phyloP scores from a whole-genome alignment of 78 protist species.

The Polysphondylium violaceum region DNA sequence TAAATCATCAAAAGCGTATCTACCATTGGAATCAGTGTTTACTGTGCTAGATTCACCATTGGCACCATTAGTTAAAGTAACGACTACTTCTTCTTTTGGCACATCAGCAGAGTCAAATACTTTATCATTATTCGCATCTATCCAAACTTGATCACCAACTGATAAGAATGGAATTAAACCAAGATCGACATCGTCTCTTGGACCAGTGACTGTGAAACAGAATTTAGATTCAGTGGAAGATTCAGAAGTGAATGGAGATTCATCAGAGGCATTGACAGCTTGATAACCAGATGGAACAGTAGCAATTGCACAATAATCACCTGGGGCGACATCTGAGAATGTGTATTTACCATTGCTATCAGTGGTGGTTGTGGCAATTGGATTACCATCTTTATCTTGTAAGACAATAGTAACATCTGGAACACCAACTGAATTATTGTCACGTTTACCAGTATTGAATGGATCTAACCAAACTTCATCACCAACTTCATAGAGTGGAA shows the following conservation, averaged over 20 bases:
- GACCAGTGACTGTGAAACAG: not conserved
- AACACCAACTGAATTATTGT: not conserved
- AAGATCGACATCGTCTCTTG: not conserved
- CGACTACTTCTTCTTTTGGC: not conserved
- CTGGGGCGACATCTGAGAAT: slow-evolving; percentile 19
- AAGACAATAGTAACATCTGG: not conserved
- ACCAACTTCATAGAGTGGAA: not conserved
- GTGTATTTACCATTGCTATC: not conserved
- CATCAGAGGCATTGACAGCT: not conserved
- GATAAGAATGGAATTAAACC: slow-evolving; percentile 22
- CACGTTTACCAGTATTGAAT: slow-evolving; percentile 6
- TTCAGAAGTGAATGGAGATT: not conserved
- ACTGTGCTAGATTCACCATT: not conserved
- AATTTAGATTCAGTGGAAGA: not conserved
- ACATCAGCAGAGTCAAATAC: not conserved
- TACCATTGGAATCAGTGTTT: slow-evolving; percentile 9
- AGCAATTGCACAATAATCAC: slow-evolving; percentile 19
- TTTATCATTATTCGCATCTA: not conserved
- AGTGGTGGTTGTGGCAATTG: slow-evolving; percentile 2
- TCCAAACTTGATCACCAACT: slow-evolving; percentile 12
- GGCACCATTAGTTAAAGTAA: not conserved
- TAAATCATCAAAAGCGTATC: slow-evolving; percentile 6
- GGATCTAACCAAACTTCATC: slow-evolving; percentile 15
- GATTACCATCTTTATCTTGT: not conserved
- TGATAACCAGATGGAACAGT: slow-evolving; percentile 1